These are phyloP conservation scores for Bassia scoparia DNA, from an alignment of 148 eudicot species.

Conservation along the genomic window DNA sequence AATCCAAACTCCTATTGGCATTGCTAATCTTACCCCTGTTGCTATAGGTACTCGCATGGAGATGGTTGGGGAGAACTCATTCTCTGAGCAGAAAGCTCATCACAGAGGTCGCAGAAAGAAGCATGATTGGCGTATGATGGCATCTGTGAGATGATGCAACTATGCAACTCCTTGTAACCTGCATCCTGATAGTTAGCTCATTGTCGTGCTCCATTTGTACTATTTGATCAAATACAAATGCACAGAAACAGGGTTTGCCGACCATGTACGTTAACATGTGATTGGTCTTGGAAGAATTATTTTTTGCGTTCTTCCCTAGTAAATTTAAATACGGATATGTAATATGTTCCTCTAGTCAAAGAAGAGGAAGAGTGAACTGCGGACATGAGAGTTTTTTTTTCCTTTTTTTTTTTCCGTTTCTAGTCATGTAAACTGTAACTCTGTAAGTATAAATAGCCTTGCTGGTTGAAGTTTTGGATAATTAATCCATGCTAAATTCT, in stretches of 20 bases:
- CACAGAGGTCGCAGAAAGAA: conserved; percentile 75
- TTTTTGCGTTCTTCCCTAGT: neutral
- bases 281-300: neutral
- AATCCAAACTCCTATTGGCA: neutral
- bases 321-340: neutral
- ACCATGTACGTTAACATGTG: neutral
- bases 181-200: neutral
- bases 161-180: neutral
- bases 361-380: no score
- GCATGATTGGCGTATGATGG: conserved; percentile 62
- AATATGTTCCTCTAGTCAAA: no score
- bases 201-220: neutral
- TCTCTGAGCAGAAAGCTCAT: conserved; percentile 60
- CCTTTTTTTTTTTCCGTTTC: no score
- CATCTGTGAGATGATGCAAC: conserved; percentile 32
- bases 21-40: conserved; percentile 13
- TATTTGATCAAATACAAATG: neutral
- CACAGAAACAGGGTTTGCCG: neutral
- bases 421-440: no score
- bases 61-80: conserved; percentile 58
- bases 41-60: conserved; percentile 41
- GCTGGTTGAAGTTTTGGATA: no score
- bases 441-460: no score
- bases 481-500: no score
- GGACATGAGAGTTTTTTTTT: neutral